Conservation (phyloP, 306 rosid species). For the Chamaecrista fasciculata region DNA sequence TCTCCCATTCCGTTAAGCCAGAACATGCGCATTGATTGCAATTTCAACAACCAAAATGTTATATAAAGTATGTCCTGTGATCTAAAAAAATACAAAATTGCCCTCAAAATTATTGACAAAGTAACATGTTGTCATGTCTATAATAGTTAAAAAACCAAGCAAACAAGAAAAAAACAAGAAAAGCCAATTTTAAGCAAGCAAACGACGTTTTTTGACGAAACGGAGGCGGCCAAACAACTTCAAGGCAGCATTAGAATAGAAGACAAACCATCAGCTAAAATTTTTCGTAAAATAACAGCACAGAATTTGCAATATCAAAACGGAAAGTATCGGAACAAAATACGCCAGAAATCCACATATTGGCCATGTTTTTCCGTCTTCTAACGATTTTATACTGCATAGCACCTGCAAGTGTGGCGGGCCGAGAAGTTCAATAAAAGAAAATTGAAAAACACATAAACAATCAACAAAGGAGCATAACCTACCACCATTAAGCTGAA, state of each 20-base stretch:
- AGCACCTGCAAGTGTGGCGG: slow-evolving; percentile 10
- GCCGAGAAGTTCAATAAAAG: neutral
- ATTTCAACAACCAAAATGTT: no score
- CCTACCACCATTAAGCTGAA: neutral
- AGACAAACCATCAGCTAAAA: neutral
- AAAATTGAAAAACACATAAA: neutral
- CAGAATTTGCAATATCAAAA: neutral
- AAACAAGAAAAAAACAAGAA: no score
- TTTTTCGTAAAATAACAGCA: neutral
- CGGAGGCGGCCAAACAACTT: no score
- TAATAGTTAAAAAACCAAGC: no score
- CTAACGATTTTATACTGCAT: slow-evolving; percentile 25
- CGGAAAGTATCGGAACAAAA: slow-evolving; percentile 1
- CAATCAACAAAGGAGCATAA: neutral
- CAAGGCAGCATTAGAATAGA: neutral
- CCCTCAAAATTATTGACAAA: no score
- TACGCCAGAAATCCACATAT: neutral
- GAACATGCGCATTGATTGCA: no score
- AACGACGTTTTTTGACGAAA: no score
- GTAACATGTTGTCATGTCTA: no score
- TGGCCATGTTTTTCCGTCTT: slow-evolving; percentile 13
- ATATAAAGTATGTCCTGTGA: no score
- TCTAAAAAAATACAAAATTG: no score
- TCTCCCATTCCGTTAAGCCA: no score
- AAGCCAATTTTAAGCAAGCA: no score